Evolutionary conservation across 768 basidiomycete species (phyloP).

Genomic region (Chiua virens): DNA sequence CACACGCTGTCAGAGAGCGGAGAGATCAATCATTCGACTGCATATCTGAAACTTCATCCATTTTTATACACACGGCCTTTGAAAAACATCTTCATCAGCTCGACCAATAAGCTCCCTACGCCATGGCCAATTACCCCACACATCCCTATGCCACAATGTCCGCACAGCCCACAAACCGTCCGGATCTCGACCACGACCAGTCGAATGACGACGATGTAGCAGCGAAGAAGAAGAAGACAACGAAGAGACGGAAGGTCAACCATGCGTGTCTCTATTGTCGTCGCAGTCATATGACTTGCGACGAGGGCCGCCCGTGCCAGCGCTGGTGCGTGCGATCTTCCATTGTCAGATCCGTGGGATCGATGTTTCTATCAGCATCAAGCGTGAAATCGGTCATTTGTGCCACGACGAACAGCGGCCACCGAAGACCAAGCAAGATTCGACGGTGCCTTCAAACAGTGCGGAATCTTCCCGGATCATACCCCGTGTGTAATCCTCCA

Average conservation of each 20-base stretch:
- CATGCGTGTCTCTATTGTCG: slow-evolving; percentile 94
- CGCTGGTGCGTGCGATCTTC: slow-evolving; percentile 70
- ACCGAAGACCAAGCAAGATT: slow-evolving; percentile 46
- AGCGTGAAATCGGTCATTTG: slow-evolving; percentile 93
- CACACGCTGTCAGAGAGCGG: slow-evolving; percentile 19
- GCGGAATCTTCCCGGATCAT: slow-evolving; percentile 35
- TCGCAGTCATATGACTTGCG: slow-evolving; percentile 90
- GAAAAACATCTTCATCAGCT: slow-evolving; percentile 12
- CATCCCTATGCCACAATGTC: slow-evolving; percentile 28
- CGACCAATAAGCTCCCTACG: slow-evolving; percentile 4
- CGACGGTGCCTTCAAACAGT: slow-evolving; percentile 22
- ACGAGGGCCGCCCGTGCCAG: slow-evolving; percentile 87
- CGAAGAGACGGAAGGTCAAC: slow-evolving; percentile 83
- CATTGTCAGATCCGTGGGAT: slow-evolving; percentile 7
- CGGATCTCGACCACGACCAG: slow-evolving; percentile 28
- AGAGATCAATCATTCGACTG: slow-evolving; percentile 17
- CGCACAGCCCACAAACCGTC: slow-evolving; percentile 9
- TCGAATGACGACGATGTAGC: slow-evolving; percentile 32
- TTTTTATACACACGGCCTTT: slow-evolving; percentile 21
- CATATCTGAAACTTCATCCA: slow-evolving; percentile 24
- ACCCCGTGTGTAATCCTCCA: slow-evolving; percentile 18
- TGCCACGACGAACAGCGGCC: slow-evolving; percentile 84
- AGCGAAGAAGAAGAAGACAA: slow-evolving; percentile 41
- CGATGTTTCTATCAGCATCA: slow-evolving; percentile 60
- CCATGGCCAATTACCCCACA: slow-evolving; percentile 29